These are phyloP conservation scores for Nakazawaea sp. DNA, from an alignment of 805 yeast species.

Conservation along the genomic window DNA sequence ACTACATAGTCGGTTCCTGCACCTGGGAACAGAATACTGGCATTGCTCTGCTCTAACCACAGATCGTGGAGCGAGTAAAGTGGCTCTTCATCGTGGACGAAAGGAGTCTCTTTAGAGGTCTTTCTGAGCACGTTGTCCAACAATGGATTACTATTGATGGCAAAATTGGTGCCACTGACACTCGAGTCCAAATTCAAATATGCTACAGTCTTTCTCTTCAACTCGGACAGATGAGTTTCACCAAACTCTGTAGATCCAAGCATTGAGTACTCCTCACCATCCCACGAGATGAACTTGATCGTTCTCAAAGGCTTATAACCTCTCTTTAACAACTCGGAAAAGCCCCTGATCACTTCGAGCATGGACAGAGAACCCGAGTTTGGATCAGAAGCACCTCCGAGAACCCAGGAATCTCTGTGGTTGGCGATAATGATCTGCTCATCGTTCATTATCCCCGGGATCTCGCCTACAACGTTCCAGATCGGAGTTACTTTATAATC, in stretches of 20 bases:
- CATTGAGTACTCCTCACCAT: constrained; percentile 41
- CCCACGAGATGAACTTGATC: constrained; percentile 33
- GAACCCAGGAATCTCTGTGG: constrained; percentile 45
- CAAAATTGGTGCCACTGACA: constrained; percentile 43
- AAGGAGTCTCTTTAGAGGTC: constrained; percentile 41
- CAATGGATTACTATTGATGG: constrained; percentile 49
- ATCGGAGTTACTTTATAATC: constrained; percentile 34
- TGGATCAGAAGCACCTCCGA: constrained; percentile 46
- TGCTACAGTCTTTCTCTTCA: constrained; percentile 37
- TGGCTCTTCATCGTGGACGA: constrained; percentile 28
- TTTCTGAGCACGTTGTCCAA: constrained; percentile 35
- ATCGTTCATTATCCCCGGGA: constrained; percentile 47
- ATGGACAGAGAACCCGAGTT: constrained; percentile 42
- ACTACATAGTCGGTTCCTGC: constrained; percentile 50
- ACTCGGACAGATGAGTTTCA: constrained; percentile 34
- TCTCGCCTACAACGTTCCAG: constrained; percentile 42
- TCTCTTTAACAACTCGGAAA: constrained; percentile 31
- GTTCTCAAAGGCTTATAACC: constrained; percentile 41
- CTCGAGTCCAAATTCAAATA: constrained; percentile 47
- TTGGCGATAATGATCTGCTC: constrained; percentile 51
- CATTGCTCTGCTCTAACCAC: constrained; percentile 31
- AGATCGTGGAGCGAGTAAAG: constrained; percentile 40
- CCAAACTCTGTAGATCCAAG: constrained; percentile 53
- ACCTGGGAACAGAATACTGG: constrained; percentile 34
- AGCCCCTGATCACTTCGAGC: constrained; percentile 46